These are phyloP conservation scores for Asterionellopsis glacialis DNA, from an alignment of 108 stramenopile genomes.

Conservation along the genomic window DNA sequence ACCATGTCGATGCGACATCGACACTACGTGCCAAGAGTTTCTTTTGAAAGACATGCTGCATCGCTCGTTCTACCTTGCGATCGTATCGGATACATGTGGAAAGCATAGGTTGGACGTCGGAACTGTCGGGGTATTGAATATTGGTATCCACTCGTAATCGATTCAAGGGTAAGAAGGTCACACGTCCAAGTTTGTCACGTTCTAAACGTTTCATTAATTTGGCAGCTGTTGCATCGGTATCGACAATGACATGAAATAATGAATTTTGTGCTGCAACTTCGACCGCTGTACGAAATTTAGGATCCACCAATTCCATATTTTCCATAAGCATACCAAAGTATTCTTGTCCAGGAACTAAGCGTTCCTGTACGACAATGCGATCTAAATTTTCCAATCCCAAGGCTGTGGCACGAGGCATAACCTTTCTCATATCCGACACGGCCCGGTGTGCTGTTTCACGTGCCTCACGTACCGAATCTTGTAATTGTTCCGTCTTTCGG, in stretches of 20 bases:
- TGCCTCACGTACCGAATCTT: conserved; percentile 60
- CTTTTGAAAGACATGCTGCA: conserved; percentile 91
- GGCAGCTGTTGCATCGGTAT: conserved; percentile 95
- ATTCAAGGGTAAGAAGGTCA: conserved; percentile 98
- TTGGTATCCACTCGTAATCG: conserved; percentile 62
- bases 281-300: conserved; percentile 87
- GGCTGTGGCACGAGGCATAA: conserved; percentile 86
- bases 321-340: conserved; percentile 93
- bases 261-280: conserved; percentile 93
- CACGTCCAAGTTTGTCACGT: conserved; percentile 81
- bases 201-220: conserved; percentile 87
- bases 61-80: conserved; percentile 74
- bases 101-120: conserved; percentile 58
- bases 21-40: conserved; percentile 86
- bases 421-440: conserved; percentile 56
- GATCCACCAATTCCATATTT: conserved; percentile 74
- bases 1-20: conserved; percentile 77
- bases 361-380: conserved; percentile 71
- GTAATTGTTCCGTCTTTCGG: conserved; percentile 57
- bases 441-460: conserved; percentile 50
- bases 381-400: conserved; percentile 80
- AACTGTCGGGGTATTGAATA: conserved; percentile 58
- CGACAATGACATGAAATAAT: conserved; percentile 97
- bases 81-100: conserved; percentile 76
- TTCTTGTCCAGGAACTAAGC: conserved; percentile 54